Evolutionary conservation across 2,329 filamentous ascomycete species (phyloP), one percentile per base, ranked within the genome.

Genomic region (Cylindrodendrum hubeiense): DNA sequence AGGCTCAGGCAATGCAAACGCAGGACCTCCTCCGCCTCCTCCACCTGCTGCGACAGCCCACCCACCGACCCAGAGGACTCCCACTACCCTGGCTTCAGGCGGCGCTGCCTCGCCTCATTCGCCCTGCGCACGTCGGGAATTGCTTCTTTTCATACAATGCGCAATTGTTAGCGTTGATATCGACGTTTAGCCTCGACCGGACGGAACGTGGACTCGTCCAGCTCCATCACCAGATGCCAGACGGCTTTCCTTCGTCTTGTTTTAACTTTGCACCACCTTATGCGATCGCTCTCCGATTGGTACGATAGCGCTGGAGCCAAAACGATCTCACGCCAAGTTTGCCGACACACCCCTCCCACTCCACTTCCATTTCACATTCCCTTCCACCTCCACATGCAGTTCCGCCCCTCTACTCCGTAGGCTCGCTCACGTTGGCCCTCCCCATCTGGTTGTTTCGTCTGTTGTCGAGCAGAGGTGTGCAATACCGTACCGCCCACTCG

Each of bases 241-340:
- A 53, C 60, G 61, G 52, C 66, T 70, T 58, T 51, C 60, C 19
- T 33, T 71, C 54, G 60, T 39, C 60, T 43, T 57, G 54, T 67
- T 74, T 74, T 68, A 64, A 73, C 69, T 74, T 74, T 69, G 37
- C 53, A 60, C 66, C 68, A 74, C 64, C 56, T 57, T 62, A 76
- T 75, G 76, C 76, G 75, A 75, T 77, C 74, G 56, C 58, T 51
- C 66, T 71, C 73, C 71, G 73, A 78, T 78, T 78, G 76, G 76
- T 62, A 75, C 72, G 76, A 77, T 77, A 76, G 63, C 71, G 58
- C 63, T 63, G 52, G 55, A 61, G 58, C 60, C 62, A 53, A 66
- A 63, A 66, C 61, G 63, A 68, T 67, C 60, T 66, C 64, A 47
- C 63, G 67, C 69, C 68, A 71, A 69, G 51, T 71, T 71, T 44